Percentiles rank a stretch among this genome's conserved stretches.
Evolutionary conservation across 1,284 basidiomycete species (phyloP).

Genomic region (Cutaneotrichosporon dermatis): DNA sequence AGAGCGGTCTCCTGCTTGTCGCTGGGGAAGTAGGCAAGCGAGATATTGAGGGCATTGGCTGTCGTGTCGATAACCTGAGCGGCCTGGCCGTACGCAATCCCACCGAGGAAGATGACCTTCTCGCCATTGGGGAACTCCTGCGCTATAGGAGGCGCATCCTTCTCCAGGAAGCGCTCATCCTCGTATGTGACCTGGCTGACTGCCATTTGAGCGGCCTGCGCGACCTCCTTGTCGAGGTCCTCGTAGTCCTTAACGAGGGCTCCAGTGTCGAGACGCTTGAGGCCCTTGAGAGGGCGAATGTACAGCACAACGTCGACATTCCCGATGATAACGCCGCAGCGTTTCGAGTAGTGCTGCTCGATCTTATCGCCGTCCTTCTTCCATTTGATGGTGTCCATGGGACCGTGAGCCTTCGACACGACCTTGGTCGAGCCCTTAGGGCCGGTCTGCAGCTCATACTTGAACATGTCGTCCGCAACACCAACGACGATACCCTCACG

Average conservation of each 20-base stretch:
- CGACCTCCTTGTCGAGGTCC: constrained; percentile 69
- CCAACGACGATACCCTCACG: constrained; percentile 84
- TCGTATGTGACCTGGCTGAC: constrained; percentile 74
- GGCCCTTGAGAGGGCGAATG: constrained; percentile 78
- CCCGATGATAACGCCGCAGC: constrained; percentile 80
- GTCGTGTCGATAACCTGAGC: constrained; percentile 75
- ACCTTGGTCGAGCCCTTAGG: constrained; percentile 58
- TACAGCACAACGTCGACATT: constrained; percentile 74
- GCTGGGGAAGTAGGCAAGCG: constrained; percentile 78
- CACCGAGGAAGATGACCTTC: constrained; percentile 92
- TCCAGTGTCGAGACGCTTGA: constrained; percentile 82
- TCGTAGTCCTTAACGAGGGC: constrained; percentile 95
- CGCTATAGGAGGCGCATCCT: constrained; percentile 70
- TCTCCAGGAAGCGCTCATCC: constrained; percentile 76
- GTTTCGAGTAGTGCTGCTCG: constrained; percentile 82
- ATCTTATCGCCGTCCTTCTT: constrained; percentile 72
- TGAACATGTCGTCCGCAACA: constrained; percentile 82
- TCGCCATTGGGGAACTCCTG: constrained; percentile 87
- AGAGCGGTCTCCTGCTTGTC: constrained; percentile 73
- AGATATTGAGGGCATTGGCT: constrained; percentile 64
- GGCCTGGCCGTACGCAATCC: constrained; percentile 89
- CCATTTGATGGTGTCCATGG: constrained; percentile 64
- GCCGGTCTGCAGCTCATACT: constrained; percentile 66
- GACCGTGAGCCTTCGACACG: constrained; percentile 65
- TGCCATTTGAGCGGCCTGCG: constrained; percentile 79